Evolutionary conservation across 768 basidiomycete genomes (phyloP), one percentile per base, ranked within the genome.

Genomic region (Hypholoma sublateritium): DNA sequence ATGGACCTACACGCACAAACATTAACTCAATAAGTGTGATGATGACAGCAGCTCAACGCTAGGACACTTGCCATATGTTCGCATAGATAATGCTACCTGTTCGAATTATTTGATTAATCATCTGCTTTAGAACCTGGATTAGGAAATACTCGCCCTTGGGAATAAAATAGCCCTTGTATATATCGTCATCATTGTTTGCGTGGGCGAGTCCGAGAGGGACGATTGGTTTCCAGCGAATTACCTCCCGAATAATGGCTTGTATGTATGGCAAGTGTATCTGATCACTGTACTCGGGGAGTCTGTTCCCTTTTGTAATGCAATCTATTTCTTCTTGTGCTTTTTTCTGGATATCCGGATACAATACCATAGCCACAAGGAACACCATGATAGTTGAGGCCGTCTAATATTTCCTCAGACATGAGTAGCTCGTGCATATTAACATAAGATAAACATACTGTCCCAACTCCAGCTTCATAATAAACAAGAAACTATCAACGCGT

Each of bases 241-340:
- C 36, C 55, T 68, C 66, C 4, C 59, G 58, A 37, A 62, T 58
- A 9, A 69, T 25, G 1, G 67, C 66, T 19, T 64, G 60, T 11
- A 67, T 42, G 32, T 68, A 76, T 0, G 73, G 73, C 4, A 74
- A 62, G 17, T 52, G 53, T 3, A 44, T 8, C 14, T 59, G 59
- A 54, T 75, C 73, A 1, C 57, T 57, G 24, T 68, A 64, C 9
- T 58, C 58, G 0, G 73, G 71, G 1, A 76, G 62, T 1, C 74
- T 65, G 8, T 67, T 59, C 8, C 42, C 43, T 4, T 74, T 74
- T 8, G 73, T 55, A 7, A 74, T 63, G 1, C 60, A 45, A 53
- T 77, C 73, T n/a, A 77, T 61, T 55, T 77, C 74, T 1, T 51
- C 64, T 55, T 74, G 76, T 2, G 71, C 75, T 45, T 67, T 70